These are phyloP conservation scores for Coemansia sp. DNA, from an alignment of 192 early-diverging fungal genomes.

Conservation along the genomic window DNA sequence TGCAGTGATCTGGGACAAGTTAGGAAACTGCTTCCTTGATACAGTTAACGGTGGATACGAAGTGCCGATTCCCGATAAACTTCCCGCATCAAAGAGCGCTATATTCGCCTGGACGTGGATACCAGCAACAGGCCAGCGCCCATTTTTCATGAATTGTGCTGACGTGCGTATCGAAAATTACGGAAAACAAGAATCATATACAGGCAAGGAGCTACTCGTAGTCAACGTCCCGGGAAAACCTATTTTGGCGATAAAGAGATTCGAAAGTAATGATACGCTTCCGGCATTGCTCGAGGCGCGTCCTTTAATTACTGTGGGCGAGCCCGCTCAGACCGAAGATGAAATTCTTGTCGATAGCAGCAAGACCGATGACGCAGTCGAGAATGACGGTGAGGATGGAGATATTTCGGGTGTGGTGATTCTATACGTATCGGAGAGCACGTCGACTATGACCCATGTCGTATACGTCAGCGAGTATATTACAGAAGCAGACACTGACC, in stretches of 20 bases:
- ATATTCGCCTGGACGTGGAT: conserved; percentile 59
- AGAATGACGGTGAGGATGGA: conserved; percentile 7
- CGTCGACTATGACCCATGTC: conserved; percentile 33
- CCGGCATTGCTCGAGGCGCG: conserved; percentile 26
- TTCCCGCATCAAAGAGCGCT: conserved; percentile 58
- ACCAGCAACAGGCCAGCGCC: conserved; percentile 18
- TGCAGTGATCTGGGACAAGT: conserved; percentile 62
- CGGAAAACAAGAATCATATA: conserved; percentile 39
- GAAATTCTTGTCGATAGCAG: neutral
- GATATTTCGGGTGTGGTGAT: conserved; percentile 22
- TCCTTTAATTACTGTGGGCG: conserved; percentile 35
- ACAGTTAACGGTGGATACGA: conserved; percentile 45
- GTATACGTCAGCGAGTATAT: conserved; percentile 38
- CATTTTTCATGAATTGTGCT: conserved; percentile 51
- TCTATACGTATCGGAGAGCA: conserved; percentile 48
- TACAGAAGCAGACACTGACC: conserved; percentile 36
- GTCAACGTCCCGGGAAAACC: conserved; percentile 49
- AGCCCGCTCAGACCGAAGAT: conserved; percentile 8
- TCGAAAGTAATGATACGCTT: conserved; percentile 19
- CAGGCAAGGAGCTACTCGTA: conserved; percentile 44
- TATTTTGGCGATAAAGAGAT: conserved; percentile 18
- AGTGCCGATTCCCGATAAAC: conserved; percentile 57
- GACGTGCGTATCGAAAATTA: conserved; percentile 52
- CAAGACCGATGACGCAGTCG: conserved; percentile 6
- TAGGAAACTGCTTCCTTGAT: conserved; percentile 50